These are phyloP conservation scores for Colletotrichum echinochloae DNA, from an alignment of 2,329 filamentous ascomycete species.

Conservation along the genomic window DNA sequence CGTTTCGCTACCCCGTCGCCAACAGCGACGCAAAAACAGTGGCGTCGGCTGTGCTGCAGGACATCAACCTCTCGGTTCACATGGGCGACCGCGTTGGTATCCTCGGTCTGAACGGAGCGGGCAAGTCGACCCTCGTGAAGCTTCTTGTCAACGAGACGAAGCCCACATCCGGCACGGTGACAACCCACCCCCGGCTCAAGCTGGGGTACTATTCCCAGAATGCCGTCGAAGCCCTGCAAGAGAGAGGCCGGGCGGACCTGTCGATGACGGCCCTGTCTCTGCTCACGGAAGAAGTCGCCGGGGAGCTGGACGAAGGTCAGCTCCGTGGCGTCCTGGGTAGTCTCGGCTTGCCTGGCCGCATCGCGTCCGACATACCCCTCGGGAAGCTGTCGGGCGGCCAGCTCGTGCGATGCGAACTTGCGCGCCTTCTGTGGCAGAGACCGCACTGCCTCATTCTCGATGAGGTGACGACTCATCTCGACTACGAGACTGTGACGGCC, in stretches of 20 bases:
- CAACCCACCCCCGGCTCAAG: slow-evolving; percentile 75
- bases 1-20: slow-evolving; percentile 68
- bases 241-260: slow-evolving; percentile 58
- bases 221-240: slow-evolving; percentile 76
- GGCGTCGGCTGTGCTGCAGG: slow-evolving; percentile 65
- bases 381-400: slow-evolving; percentile 83
- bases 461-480: slow-evolving; percentile 87
- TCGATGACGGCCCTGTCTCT: slow-evolving; percentile 74
- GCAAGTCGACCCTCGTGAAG: slow-evolving; percentile 83
- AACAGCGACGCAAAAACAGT: slow-evolving; percentile 46
- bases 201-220: slow-evolving; percentile 86
- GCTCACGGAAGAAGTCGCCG: slow-evolving; percentile 66
- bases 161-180: slow-evolving; percentile 71
- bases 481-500: slow-evolving; percentile 83
- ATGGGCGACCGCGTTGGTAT: slow-evolving; percentile 81
- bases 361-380: slow-evolving; percentile 80
- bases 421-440: slow-evolving; percentile 73
- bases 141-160: slow-evolving; percentile 72
- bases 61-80: slow-evolving; percentile 76
- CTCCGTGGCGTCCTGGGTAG: slow-evolving; percentile 74
- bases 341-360: slow-evolving; percentile 76
- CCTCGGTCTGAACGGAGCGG: slow-evolving; percentile 82
- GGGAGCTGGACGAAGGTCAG: slow-evolving; percentile 72
- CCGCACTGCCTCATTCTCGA: slow-evolving; percentile 83
- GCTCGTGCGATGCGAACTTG: slow-evolving; percentile 74